Percentiles rank a stretch among this genome's conserved stretches.
Evolutionary conservation across 148 eudicot genomes (phyloP).

Genomic region (Agrostemma githago): DNA sequence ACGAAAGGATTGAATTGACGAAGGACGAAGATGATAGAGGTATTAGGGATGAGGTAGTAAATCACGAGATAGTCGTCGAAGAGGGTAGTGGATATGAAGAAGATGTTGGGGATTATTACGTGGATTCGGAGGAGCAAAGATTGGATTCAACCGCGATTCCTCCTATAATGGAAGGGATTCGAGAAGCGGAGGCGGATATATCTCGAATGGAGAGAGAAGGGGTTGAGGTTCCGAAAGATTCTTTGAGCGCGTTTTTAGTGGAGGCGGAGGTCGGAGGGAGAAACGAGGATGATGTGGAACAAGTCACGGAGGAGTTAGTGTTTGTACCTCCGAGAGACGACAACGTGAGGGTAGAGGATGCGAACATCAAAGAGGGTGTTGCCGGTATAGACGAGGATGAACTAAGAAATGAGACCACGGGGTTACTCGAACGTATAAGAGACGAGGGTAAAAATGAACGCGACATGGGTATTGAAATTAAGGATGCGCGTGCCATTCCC

Average conservation of each 20-base stretch:
- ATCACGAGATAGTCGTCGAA: conserved; percentile 22
- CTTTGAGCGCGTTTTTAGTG: conserved; percentile 18
- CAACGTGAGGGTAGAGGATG: conserved; percentile 7
- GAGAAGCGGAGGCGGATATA: conserved; percentile 25
- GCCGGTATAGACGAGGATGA: conserved; percentile 21
- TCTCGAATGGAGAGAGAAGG: conserved; percentile 19
- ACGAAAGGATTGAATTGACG: conserved; percentile 21
- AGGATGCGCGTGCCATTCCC: conserved; percentile 13
- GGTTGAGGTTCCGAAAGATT: conserved; percentile 13
- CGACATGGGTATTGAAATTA: neutral
- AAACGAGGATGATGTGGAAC: conserved; percentile 21
- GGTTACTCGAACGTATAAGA: conserved; percentile 27
- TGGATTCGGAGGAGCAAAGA: conserved; percentile 23
- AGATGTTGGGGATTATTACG: conserved; percentile 31
- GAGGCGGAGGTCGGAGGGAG: conserved; percentile 25
- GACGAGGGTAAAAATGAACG: conserved; percentile 25
- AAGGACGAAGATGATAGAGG: conserved; percentile 13
- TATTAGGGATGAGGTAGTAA: neutral
- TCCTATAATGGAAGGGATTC: conserved; percentile 24
- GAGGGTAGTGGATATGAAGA: conserved; percentile 36
- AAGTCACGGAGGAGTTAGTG: conserved; percentile 21
- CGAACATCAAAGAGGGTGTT: neutral
- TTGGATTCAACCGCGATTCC: conserved; percentile 11
- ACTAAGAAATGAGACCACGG: conserved; percentile 28
- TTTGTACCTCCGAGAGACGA: conserved; percentile 14